Percentiles rank a stretch among this genome's conserved stretches.
Evolutionary conservation across 2,329 filamentous ascomycete genomes (phyloP).

Genomic region (Cercospora sp.): DNA sequence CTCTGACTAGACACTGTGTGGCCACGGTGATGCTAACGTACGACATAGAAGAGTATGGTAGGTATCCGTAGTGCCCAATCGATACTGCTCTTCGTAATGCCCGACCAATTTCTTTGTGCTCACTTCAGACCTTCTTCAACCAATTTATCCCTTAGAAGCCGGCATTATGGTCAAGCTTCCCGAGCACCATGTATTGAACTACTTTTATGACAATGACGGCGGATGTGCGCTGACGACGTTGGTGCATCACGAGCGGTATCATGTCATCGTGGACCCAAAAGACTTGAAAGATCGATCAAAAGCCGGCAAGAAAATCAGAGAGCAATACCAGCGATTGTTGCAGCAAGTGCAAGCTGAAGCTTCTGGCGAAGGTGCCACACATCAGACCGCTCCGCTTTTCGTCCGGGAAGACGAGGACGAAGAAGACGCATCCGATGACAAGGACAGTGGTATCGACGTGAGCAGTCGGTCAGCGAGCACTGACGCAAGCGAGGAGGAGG

Average conservation of each 20-base stretch:
- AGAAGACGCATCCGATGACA: constrained; percentile 20
- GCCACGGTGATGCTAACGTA: constrained; percentile 4
- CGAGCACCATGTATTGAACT: constrained; percentile 36
- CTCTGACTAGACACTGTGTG: constrained; percentile 17
- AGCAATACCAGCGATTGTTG: constrained; percentile 31
- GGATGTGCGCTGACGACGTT: constrained; percentile 37
- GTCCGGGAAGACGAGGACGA: constrained; percentile 27
- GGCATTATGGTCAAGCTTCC: constrained; percentile 25
- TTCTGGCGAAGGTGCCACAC: constrained; percentile 15
- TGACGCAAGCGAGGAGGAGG: constrained; percentile 21
- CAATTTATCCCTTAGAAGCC: neutral
- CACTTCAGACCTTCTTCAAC: neutral
- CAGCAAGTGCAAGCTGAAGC: constrained; percentile 26
- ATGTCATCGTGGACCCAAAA: constrained; percentile 36
- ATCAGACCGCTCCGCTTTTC: constrained; percentile 23
- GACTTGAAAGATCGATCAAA: constrained; percentile 28
- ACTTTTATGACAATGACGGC: constrained; percentile 37
- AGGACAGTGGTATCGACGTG: constrained; percentile 37
- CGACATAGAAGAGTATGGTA: neutral
- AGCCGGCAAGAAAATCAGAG: constrained; percentile 24
- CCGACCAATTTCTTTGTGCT: neutral
- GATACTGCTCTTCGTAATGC: neutral
- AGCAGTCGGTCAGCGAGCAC: neutral
- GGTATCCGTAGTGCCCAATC: neutral
- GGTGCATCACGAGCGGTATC: constrained; percentile 36